Percentiles rank a stretch among this genome's conserved stretches.
These are phyloP conservation scores for Colletotrichum zoysiae DNA, from an alignment of 2,329 filamentous ascomycete genomes.

Conservation along the genomic window DNA sequence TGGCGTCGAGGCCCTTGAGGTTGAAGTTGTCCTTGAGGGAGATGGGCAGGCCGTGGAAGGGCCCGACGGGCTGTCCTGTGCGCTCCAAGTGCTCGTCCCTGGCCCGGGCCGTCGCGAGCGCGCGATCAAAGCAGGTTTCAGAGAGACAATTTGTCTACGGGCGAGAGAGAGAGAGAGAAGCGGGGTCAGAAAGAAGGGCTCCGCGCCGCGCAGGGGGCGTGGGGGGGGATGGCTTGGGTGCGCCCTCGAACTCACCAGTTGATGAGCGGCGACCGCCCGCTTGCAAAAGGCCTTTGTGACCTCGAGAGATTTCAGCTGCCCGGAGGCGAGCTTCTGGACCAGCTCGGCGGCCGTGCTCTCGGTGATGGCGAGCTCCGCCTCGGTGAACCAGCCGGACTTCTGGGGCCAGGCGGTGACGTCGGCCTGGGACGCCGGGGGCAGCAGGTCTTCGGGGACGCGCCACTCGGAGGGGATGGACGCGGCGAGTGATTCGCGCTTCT, in stretches of 20 bases:
- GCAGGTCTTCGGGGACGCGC: slow-evolving; percentile 64
- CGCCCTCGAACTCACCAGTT: slow-evolving; percentile 34
- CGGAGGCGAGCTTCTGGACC: slow-evolving; percentile 52
- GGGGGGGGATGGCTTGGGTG: too few relatives aligned
- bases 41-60: slow-evolving; percentile 74
- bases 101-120: slow-evolving; percentile 59
- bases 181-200: not conserved
- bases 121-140: slow-evolving; percentile 68
- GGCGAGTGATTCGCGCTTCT: slow-evolving; percentile 57
- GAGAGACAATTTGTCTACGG: slow-evolving; percentile 63
- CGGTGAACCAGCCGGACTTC: slow-evolving; percentile 70
- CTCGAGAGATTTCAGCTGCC: slow-evolving; percentile 56
- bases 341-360: slow-evolving; percentile 50
- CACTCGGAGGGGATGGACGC: slow-evolving; percentile 69
- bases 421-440: slow-evolving; percentile 66
- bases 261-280: slow-evolving; percentile 55
- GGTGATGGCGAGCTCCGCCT: slow-evolving; percentile 56
- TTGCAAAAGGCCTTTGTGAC: slow-evolving; percentile 69
- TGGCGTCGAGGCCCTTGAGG: slow-evolving; percentile 69
- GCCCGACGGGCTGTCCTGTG: slow-evolving; percentile 65
- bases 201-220: not conserved
- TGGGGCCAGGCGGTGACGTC: slow-evolving; percentile 69
- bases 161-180: too few relatives aligned
- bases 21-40: slow-evolving; percentile 81
- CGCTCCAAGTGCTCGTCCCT: slow-evolving; percentile 64